Evolutionary conservation across 176 grass and related monocot species (phyloP), one percentile per base, ranked within the genome.

Genomic region (Aegilops tauschii): DNA sequence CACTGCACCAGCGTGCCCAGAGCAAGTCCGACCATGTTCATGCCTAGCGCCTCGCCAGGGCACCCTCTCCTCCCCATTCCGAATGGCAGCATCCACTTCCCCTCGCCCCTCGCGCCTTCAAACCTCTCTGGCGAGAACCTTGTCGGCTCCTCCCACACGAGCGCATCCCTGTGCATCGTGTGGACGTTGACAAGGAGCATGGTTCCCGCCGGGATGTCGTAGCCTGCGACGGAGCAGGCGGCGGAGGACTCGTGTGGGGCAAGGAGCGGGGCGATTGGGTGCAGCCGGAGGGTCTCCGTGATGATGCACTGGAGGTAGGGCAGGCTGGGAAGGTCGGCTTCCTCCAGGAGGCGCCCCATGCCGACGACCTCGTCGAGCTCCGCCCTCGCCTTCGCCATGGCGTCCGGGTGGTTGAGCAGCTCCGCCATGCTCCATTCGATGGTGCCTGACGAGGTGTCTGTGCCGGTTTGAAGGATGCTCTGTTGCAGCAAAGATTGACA

Each of bases 31-130:
- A 85, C 87, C 17, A 75, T 13, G 32, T 80, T 89, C 58, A 74
- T 0, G n/a, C 42, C 87, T 0, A 85, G 17, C 4, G 8, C 82
- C 59, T 89, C 82, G 5, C 68, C 69, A 0, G 77, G 68, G 82
- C 82, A 85, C 77, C 68, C 18, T 29, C 82, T 36, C 20, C 87
- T 32, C 6, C 82, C 87, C 82, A 89, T 81, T 12, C 87, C 77
- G 34, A 89, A 89, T 1, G 87, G 87, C 18, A 89, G 42, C 77
- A 89, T 89, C 87, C 82, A 85, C 20, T 80, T 89, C 3, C 87
- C 69, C 21, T 80, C 77, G 5, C 69, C 40, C 77, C 42, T 85
- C 2, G 68, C 77, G 3, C 34, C 25, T 21, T 80, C 69, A 13
- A 89, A 89, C 59, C 82, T 73, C 82, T 89, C 77, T 4, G 82